These are phyloP conservation scores for Psilocybe tampanensis DNA, from an alignment of 768 basidiomycete species.

Conservation along the genomic window DNA sequence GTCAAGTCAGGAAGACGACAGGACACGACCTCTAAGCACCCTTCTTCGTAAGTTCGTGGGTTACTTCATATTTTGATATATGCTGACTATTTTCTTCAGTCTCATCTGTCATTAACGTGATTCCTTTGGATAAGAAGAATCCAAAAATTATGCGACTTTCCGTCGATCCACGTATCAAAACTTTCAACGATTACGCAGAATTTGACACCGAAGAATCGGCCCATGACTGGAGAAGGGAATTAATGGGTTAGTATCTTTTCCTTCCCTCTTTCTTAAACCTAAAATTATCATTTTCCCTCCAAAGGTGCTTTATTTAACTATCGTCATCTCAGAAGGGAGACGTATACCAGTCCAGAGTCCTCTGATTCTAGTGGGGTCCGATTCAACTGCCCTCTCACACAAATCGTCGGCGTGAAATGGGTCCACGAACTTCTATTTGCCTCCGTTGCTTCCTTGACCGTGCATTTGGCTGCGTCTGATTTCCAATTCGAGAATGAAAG, in stretches of 20 bases:
- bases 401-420: constrained; percentile 31
- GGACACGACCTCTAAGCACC: constrained; percentile 53
- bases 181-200: constrained; percentile 36
- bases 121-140: constrained; percentile 45
- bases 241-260: constrained; percentile 35
- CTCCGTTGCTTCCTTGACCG: constrained; percentile 25
- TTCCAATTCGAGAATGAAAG: constrained; percentile 18
- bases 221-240: constrained; percentile 49
- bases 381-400: constrained; percentile 46
- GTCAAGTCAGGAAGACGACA: constrained; percentile 55
- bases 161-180: constrained; percentile 31
- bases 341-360: constrained; percentile 25
- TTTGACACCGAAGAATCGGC: constrained; percentile 63
- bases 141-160: constrained; percentile 44
- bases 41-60: constrained; percentile 46
- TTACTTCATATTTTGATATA: neutral
- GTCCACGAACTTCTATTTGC: constrained; percentile 28
- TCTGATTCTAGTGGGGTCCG: constrained; percentile 39
- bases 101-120: constrained; percentile 45
- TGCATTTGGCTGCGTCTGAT: constrained; percentile 24
- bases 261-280: neutral
- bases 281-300: neutral
- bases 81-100: constrained; percentile 35
- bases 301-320: constrained; percentile 47
- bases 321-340: constrained; percentile 43